Conservation (phyloP, 2,329 filamentous ascomycete genomes). For the Paracorniculantispora psalliotae region DNA sequence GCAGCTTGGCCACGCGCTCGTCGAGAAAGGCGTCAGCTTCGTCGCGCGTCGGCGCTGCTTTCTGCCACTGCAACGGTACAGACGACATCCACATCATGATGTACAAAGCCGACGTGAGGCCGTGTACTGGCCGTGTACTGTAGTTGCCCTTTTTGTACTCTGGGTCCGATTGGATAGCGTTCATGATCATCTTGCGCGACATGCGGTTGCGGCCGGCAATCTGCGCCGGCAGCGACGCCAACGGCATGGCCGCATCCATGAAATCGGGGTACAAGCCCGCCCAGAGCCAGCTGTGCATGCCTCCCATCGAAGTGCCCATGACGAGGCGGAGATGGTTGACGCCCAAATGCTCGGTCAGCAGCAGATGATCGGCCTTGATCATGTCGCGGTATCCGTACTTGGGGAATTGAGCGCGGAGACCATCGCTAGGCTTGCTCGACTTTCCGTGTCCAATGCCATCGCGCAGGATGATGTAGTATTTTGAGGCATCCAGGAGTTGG, state of each 20-base stretch:
- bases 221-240: slow-evolving; percentile 21
- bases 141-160: slow-evolving; percentile 20
- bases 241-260: slow-evolving; percentile 21
- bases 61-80: slow-evolving; percentile 19
- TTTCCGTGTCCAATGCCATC: slow-evolving; percentile 24
- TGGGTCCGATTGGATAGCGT: slow-evolving; percentile 19
- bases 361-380: slow-evolving; percentile 20
- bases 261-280: slow-evolving; percentile 18
- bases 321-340: slow-evolving; percentile 20
- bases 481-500: slow-evolving; percentile 20
- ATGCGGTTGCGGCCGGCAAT: slow-evolving; percentile 22
- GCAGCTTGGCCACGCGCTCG: slow-evolving; percentile 14
- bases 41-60: slow-evolving; percentile 17
- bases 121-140: slow-evolving; percentile 16
- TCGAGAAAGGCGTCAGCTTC: slow-evolving; percentile 20
- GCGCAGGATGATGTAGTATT: slow-evolving; percentile 22
- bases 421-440: slow-evolving; percentile 24
- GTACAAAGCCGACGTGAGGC: slow-evolving; percentile 18
- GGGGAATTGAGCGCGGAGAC: slow-evolving; percentile 19
- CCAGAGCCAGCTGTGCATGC: slow-evolving; percentile 23
- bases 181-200: slow-evolving; percentile 22
- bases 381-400: slow-evolving; percentile 22
- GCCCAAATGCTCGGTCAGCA: slow-evolving; percentile 21
- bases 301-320: slow-evolving; percentile 23
- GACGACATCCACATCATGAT: slow-evolving; percentile 20